Conservation (phyloP, 148 eudicot species). For the Rhododendron henanense region DNA sequence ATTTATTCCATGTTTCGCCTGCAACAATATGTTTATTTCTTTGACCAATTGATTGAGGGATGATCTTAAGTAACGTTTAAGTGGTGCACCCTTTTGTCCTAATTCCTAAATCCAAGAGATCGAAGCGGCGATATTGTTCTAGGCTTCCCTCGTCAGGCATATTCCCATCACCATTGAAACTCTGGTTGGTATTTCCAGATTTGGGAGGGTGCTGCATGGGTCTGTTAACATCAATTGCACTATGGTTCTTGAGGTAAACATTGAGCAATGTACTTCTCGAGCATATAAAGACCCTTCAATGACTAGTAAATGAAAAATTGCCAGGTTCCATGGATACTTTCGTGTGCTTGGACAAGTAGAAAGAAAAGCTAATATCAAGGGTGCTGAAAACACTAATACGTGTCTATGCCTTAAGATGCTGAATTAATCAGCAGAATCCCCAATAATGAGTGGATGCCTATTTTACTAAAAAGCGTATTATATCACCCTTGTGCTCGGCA, state of each 20-base stretch:
- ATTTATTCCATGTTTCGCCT: neutral
- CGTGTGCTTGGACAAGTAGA: neutral
- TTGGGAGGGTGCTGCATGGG: neutral
- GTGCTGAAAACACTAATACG: neutral
- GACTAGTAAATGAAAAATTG: neutral
- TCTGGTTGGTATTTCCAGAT: neutral
- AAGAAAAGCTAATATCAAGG: neutral
- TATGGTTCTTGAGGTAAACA: neutral
- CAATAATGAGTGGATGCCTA: neutral
- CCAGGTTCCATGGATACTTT: neutral
- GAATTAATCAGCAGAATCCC: neutral
- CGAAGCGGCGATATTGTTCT: neutral
- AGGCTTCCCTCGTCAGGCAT: neutral
- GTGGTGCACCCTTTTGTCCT: neutral
- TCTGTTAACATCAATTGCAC: neutral
- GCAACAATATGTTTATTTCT: neutral
- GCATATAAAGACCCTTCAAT: neutral
- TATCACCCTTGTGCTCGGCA: neutral
- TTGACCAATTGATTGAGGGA: neutral
- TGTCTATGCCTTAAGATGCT: neutral
- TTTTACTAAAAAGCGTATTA: neutral
- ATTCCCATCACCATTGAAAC: neutral
- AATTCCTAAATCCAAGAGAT: neutral
- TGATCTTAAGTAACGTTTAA: neutral
- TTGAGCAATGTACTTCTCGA: neutral